These are phyloP conservation scores for Pelargonium myrrhifolium DNA, from an alignment of 441 rosid genomes.

Conservation along the genomic window DNA sequence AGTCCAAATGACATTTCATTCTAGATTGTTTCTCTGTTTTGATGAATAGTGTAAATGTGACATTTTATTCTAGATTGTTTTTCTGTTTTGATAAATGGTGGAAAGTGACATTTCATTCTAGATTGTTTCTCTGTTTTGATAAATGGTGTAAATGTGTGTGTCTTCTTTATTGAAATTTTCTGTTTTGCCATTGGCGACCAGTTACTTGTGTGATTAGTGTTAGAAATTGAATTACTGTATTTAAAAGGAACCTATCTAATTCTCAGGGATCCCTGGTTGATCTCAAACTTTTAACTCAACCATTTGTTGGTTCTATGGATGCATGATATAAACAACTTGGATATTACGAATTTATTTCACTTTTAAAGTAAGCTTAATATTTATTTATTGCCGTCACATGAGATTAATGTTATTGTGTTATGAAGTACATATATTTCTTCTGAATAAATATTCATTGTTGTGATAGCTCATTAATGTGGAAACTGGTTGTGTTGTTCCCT, in stretches of 20 bases:
- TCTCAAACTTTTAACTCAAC: background rate
- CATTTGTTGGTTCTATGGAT: background rate
- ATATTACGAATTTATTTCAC: no score
- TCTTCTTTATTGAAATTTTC: no score
- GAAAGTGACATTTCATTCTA: no score
- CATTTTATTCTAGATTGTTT: no score
- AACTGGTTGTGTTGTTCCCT: constrained; percentile 19
- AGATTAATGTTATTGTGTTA: background rate
- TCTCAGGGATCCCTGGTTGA: background rate
- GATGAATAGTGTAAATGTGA: background rate
- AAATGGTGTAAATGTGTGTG: background rate
- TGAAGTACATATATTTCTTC: background rate
- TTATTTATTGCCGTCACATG: no score
- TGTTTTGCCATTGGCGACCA: background rate
- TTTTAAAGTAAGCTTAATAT: no score
- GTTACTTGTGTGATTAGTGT: background rate
- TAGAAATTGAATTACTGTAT: no score
- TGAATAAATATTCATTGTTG: background rate
- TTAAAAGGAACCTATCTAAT: background rate
- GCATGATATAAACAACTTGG: no score
- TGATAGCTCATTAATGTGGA: constrained; percentile 9
- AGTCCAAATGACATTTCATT: no score
- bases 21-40: no score
- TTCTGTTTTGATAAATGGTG: background rate
- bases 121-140: background rate